Evolutionary conservation across 805 yeast species (phyloP).

Genomic region (Barnettozyma pratensis): DNA sequence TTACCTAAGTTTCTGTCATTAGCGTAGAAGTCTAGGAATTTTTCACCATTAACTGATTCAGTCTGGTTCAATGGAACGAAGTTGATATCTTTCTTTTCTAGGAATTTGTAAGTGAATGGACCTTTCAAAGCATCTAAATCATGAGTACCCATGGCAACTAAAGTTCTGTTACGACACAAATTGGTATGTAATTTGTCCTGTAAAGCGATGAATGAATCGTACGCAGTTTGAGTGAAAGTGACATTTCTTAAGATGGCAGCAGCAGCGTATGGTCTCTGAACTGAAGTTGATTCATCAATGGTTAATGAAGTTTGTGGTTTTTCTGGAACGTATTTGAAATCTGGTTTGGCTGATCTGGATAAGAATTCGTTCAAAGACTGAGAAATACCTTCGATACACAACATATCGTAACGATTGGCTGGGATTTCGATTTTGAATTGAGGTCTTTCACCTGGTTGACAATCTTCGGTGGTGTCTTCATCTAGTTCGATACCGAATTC

Average conservation of each 20-base stretch:
- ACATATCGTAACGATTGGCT: conserved; percentile 97
- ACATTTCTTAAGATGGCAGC: conserved; percentile 89
- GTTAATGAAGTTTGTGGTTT: conserved; percentile 60
- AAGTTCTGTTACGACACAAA: conserved; percentile 92
- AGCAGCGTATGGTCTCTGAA: conserved; percentile 88
- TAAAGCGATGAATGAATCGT: conserved; percentile 90
- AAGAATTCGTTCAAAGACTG: conserved; percentile 89
- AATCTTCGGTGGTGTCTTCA: conserved; percentile 85
- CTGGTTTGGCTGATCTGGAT: conserved; percentile 63
- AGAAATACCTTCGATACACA: conserved; percentile 97
- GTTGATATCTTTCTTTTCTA: conserved; percentile 69
- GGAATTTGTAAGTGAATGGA: conserved; percentile 85
- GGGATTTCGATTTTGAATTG: conserved; percentile 95
- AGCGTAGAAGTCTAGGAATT: conserved; percentile 85
- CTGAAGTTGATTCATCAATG: conserved; percentile 67
- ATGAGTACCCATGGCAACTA: conserved; percentile 98
- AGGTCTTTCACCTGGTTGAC: conserved; percentile 84
- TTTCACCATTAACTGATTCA: conserved; percentile 63
- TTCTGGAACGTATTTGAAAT: conserved; percentile 55
- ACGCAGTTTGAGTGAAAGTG: conserved; percentile 74
- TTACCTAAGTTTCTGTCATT: conserved; percentile 87
- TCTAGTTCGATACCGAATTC: conserved; percentile 97
- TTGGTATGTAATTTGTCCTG: conserved; percentile 96
- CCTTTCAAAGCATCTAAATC: conserved; percentile 77
- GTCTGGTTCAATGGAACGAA: conserved; percentile 74